Base-by-base conservation (phyloP, 1,284 basidiomycete species). In the Moesziomyces antarcticus region DNA sequence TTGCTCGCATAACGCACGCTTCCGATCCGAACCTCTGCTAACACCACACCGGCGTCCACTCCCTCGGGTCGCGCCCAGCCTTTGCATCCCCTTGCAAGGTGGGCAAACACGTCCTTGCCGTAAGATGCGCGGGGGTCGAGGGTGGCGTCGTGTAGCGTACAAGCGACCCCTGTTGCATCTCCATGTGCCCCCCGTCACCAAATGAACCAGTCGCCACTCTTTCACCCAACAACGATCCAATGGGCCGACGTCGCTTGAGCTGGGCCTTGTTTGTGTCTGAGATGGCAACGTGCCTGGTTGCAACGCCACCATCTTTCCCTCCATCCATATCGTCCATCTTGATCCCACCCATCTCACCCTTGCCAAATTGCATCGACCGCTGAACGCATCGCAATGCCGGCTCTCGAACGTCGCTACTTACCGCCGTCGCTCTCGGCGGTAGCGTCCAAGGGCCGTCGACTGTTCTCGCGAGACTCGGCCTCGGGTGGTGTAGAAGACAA, bases 321-420 rank as follows among this genome's bases (percentile, higher is more conserved):
- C 30, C 47, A 16, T 35, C 27, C 21, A 11, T 30, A 30, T 22
- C 33, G 7, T 21, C 48, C 33, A 50, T n/a, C 48, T 40, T 40
- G 37, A 16, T 40, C 37, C 13, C 37, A 18, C 16, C 37, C 16
- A 1, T n/a, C 37, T n/a, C 49, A 7, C 25, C 49, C 50, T 51
- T 24, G 25, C 27, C 41, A 43, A 27, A 20, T 25, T 37, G 25
- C n/a, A 35, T 20, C 50, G 25, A 35, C 37, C 33, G 24, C 44
- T 37, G 14, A 4, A 18, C 41, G 18, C 14, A 45, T 43, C 4
- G 37, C n/a, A 53, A 68, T 70, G 67, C 57, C 67, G 14, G 42
- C 67, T 21, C 30, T 56, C 46, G 67, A 68, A n/a, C 65, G 65
- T 22, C 55, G 48, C 20, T 62, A 60, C 22, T 45, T 70, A 3